Percentiles rank a stretch among this genome's conserved stretches.
phyloP scores from a whole-genome alignment of 805 yeast species.

The Metschnikowia gruessii region DNA sequence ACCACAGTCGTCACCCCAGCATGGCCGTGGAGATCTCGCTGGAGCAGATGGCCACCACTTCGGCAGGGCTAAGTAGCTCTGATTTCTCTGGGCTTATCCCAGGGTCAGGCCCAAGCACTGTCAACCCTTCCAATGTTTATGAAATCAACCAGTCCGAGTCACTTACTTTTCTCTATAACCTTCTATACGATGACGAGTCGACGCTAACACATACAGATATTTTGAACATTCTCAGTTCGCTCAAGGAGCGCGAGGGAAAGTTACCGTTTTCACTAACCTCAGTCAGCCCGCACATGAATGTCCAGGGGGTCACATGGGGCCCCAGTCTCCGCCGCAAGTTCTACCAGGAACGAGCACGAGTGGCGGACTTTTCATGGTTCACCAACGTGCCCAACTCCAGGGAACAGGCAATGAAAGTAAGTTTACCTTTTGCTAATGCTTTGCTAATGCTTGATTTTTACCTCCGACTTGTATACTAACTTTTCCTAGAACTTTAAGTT shows the following conservation, averaged over 20 bases:
- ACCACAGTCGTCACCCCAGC: background rate
- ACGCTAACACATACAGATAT: conserved; percentile 35
- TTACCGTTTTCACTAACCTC: conserved; percentile 27
- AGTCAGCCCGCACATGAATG: conserved; percentile 19
- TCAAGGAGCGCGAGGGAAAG: conserved; percentile 35
- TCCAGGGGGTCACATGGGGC: conserved; percentile 41
- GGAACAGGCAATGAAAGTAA: conserved; percentile 33
- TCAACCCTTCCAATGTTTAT: conserved; percentile 27
- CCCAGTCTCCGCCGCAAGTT: conserved; percentile 32
- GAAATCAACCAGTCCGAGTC: conserved; percentile 42
- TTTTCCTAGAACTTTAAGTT: conserved; percentile 22
- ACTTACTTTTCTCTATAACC: conserved; percentile 38
- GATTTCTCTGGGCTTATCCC: conserved; percentile 8
- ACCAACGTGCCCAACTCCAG: conserved; percentile 36
- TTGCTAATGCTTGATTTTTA: conserved; percentile 4
- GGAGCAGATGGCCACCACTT: conserved; percentile 13
- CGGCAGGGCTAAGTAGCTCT: conserved; percentile 3
- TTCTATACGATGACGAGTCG: conserved; percentile 37
- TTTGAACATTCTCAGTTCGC: conserved; percentile 32
- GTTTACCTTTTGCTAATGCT: conserved; percentile 15
- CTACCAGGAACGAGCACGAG: conserved; percentile 31
- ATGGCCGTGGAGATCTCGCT: conserved; percentile 19
- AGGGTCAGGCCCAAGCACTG: conserved; percentile 3
- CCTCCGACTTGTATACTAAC: too few relatives aligned
- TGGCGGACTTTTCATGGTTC: conserved; percentile 39